Base-by-base conservation (phyloP, 2,329 filamentous ascomycete species). In the Fusarium haematococcum region DNA sequence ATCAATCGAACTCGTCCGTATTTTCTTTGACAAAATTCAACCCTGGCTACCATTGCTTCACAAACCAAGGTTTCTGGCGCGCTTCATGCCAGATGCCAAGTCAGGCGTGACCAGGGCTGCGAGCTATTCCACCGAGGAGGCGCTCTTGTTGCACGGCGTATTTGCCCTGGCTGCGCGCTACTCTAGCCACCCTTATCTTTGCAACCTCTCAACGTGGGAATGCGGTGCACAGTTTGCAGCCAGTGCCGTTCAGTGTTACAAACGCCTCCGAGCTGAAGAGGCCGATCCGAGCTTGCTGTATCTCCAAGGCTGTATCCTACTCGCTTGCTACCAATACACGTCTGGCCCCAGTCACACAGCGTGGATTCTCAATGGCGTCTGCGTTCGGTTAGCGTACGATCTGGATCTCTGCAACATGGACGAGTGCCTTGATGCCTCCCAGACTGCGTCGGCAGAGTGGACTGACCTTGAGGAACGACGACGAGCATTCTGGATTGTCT, bases 1-100 rank as follows among this genome's bases (percentile, higher is more conserved):
- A 11, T 11, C 43, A 18, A 64, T 37, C 16, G 50, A 64, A 14
- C 62, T 64, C 25, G 39, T 64, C 33, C 50, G 48, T 43, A n/a
- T 57, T 4, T 64, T 35, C 32, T 64, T 64, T 13, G 62, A 64
- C 62, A 57, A 57, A n/a, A 45, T 57, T 27, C 62, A 64, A 45
- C 18, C 62, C 18, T 64, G 62, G 62, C 62, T 64, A 18, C 62
- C 48, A 14, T 37, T 64, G 8, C 48, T 64, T 23, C 62, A 64
- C 33, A 50, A 52, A 6, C 62, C 62, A 16, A 64, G 52, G 25
- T 64, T 64, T 35, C 43, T 64, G 25, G 33, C 18, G 11, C 27
- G 37, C 25, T 64, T 57, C 37, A 48, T 57, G n/a, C 30, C 33
- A 7, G 35, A 62, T 25, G 25, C 25, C 43, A 43, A 25, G 16